A percentile compares a stretch with the other conserved stretches of the same genome.
phyloP scores from a whole-genome alignment of 2,329 filamentous ascomycete genomes.

The Colletotrichum trifolii region DNA sequence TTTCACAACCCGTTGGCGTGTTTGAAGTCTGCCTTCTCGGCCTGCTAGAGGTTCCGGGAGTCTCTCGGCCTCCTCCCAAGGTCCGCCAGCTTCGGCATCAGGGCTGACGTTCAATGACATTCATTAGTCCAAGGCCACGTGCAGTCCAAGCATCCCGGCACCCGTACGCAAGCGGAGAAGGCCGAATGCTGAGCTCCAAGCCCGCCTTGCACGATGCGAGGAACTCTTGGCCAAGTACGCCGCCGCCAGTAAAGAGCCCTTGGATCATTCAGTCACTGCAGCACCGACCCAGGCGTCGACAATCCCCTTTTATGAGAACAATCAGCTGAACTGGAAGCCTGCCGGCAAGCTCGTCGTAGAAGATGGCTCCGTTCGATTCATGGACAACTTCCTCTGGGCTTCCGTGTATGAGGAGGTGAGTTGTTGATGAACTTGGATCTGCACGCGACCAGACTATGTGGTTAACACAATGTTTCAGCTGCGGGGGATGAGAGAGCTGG shows the following conservation, averaged over 20 bases:
- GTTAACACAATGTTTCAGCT: neutral
- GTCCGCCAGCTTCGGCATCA: neutral
- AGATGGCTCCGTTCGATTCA: constrained; percentile 64
- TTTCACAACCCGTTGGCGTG: no score
- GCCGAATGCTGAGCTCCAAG: constrained; percentile 70
- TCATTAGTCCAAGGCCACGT: constrained; percentile 47
- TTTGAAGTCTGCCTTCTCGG: no score
- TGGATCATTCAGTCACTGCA: constrained; percentile 3
- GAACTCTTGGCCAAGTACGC: constrained; percentile 68
- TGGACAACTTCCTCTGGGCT: constrained; percentile 65
- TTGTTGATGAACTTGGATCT: neutral
- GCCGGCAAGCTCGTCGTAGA: constrained; percentile 64
- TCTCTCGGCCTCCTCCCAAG: neutral
- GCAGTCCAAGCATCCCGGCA: constrained; percentile 68
- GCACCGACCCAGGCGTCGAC: constrained; percentile 10
- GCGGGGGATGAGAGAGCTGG: constrained; percentile 21
- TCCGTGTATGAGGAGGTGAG: constrained; percentile 68
- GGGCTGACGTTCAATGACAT: neutral
- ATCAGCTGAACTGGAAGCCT: constrained; percentile 52
- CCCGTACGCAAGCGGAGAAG: constrained; percentile 67
- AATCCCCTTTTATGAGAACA: constrained; percentile 32
- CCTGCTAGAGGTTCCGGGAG: no score
- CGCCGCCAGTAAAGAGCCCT: constrained; percentile 37
- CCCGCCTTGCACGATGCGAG: constrained; percentile 68
- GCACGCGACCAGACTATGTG: neutral